Percentiles rank a stretch among this genome's conserved stretches.
These are phyloP conservation scores for Phaseolus coccineus DNA, from an alignment of 331 rosid genomes.

Conservation along the genomic window DNA sequence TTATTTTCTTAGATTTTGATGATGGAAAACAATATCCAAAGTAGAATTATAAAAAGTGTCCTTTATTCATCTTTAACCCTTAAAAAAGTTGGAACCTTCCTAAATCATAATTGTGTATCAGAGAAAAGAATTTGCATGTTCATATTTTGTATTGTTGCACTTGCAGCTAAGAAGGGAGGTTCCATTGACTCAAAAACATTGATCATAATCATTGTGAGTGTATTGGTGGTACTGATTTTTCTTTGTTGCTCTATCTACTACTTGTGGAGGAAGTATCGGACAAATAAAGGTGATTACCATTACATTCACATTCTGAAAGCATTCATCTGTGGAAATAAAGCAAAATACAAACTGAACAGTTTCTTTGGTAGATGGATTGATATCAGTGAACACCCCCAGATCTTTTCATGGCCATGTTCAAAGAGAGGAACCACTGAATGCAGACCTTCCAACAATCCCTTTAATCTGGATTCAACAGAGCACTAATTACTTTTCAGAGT, in stretches of 20 bases:
- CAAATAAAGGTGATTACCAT: constrained; percentile 33
- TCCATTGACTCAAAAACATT: constrained; percentile 19
- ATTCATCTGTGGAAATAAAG: not conserved
- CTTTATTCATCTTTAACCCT: not conserved
- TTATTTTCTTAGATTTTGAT: not conserved
- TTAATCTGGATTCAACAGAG: constrained; percentile 40
- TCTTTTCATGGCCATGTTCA: constrained; percentile 9
- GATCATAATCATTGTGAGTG: constrained; percentile 33
- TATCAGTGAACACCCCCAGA: constrained; percentile 17
- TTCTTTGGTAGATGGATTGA: constrained; percentile 25
- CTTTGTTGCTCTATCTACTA: constrained; percentile 34
- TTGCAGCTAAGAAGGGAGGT: constrained; percentile 25
- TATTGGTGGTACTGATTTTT: constrained; percentile 40
- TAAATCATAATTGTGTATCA: not conserved
- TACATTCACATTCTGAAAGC: not conserved
- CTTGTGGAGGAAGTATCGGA: not conserved
- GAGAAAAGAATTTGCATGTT: constrained; percentile 2
- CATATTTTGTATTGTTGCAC: not conserved
- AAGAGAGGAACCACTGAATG: constrained; percentile 34
- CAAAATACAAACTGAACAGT: not conserved
- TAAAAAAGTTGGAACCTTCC: not conserved
- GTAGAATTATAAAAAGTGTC: not conserved
- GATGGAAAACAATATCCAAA: not conserved
- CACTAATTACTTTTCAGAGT: constrained; percentile 46
- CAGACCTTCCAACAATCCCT: constrained; percentile 50